Evolutionary conservation across 2,329 filamentous ascomycete species (phyloP), one percentile per base, ranked within the genome.

Genomic region (Endoconidiophora laricicola): DNA sequence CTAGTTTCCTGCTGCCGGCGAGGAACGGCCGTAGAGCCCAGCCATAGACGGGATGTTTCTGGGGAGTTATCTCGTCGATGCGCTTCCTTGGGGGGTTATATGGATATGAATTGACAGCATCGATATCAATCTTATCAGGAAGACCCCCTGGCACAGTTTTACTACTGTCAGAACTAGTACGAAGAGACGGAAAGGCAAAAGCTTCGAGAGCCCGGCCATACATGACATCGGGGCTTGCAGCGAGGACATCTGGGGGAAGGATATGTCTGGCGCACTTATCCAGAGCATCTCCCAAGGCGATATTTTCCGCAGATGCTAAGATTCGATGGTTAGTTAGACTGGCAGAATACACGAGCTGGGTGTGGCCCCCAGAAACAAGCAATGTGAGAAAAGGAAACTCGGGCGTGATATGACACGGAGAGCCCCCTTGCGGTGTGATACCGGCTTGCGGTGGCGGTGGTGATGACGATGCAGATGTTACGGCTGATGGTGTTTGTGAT

Each of bases 361-460:
- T 90, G 66, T 98, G 90, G 1, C 91, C 91, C 37, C 91, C 91
- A 0, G 87, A 95, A 14, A 91, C 85, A 44, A 98, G 79, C 4
- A 95, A 71, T 0, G 85, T 88, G 33, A 95, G 69, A 62, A 94
- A 94, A 1, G 91, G 90, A 57, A 93, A 95, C 3, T 40, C 22
- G 1, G 50, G 50, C 10, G 36, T 41, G 12, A 46, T 14, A 12
- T 29, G 47, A 29, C 29, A 24, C 22, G 20, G 22, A 9, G 23
- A 36, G 26, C 20, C 36, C 24, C 2, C 24, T 37, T 18, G 12
- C 12, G 18, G 16, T 0, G 14, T 5, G 12, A 26, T 23, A 20
- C 16, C 20, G 18, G 44, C 33, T 51, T 23, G 40, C 37, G 37
- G 14, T 9, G 38, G 6, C 6, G 29, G 29, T 14, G 12, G 44